phyloP scores from a whole-genome alignment of 2,329 filamentous ascomycete genomes.

The Fusarium redolens region DNA sequence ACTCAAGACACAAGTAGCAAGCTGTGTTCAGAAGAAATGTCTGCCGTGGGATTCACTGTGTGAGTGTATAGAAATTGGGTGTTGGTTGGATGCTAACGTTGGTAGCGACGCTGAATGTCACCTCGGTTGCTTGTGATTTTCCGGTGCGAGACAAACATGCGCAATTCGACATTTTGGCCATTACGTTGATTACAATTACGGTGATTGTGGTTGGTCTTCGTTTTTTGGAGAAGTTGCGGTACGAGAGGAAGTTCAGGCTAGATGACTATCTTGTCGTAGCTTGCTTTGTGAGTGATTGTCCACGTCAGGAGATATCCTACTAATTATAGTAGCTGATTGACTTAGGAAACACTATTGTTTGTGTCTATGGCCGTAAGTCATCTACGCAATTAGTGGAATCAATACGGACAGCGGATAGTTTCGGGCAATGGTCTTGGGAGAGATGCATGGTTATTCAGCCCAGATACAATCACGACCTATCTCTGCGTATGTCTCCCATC shows the following conservation, averaged over 20 bases:
- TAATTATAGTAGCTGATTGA: neutral
- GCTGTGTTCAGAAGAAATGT: neutral
- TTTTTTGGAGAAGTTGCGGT: neutral
- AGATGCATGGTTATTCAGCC: conserved; percentile 11
- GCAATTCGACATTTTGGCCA: neutral
- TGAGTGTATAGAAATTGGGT: fast-evolving
- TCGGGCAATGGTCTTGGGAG: conserved; percentile 5
- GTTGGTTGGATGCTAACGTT: fast-evolving
- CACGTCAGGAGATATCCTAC: fast-evolving
- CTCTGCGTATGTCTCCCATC: neutral
- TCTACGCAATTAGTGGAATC: fast-evolving
- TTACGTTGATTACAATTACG: neutral
- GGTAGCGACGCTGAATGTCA: neutral
- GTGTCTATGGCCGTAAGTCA: neutral
- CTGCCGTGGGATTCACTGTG: neutral
- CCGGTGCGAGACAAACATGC: conserved; percentile 1
- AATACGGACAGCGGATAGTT: neutral
- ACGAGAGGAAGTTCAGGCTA: neutral
- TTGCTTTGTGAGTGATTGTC: neutral
- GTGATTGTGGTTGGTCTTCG: neutral
- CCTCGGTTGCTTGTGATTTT: neutral
- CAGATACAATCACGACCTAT: neutral
- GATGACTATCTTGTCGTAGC: neutral
- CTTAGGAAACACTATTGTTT: neutral
- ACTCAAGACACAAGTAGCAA: neutral